These are phyloP conservation scores for Clathrus columnatus DNA, from an alignment of 768 basidiomycete genomes.

Conservation along the genomic window DNA sequence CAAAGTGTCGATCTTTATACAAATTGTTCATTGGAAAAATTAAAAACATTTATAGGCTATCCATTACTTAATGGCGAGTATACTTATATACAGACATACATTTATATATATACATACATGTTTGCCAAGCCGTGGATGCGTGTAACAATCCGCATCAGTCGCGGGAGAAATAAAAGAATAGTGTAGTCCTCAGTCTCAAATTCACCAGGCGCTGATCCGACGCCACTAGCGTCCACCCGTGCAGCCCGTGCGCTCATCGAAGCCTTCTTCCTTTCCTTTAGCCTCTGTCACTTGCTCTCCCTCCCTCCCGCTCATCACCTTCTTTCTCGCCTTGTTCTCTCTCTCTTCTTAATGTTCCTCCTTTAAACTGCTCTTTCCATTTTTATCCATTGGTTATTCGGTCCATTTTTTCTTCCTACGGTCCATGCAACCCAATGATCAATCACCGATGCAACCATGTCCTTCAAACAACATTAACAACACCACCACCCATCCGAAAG, in stretches of 20 bases:
- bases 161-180: not conserved
- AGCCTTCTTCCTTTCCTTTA: conserved; percentile 11
- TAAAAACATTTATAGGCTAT: too few relatives aligned
- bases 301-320: conserved; percentile 12
- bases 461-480: conserved; percentile 11
- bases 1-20: not conserved
- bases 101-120: too few relatives aligned
- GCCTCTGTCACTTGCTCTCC: conserved; percentile 15
- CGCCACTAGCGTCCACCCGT: conserved; percentile 5
- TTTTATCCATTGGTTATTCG: conserved; percentile 19
- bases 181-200: not conserved
- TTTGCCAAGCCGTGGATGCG: too few relatives aligned
- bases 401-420: conserved; percentile 17
- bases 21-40: not conserved
- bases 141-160: not conserved
- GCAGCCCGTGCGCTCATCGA: conserved; percentile 5
- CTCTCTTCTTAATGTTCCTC: conserved; percentile 13
- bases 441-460: conserved; percentile 10
- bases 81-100: too few relatives aligned
- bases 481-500: conserved; percentile 32
- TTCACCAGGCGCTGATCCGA: conserved; percentile 10
- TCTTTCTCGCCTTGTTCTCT: conserved; percentile 17
- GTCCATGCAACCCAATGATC: conserved; percentile 29
- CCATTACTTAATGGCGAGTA: too few relatives aligned
- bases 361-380: conserved; percentile 21